phyloP scores from a whole-genome alignment of 164 flowering plant species.

The Chloranthus sessilifolius region DNA sequence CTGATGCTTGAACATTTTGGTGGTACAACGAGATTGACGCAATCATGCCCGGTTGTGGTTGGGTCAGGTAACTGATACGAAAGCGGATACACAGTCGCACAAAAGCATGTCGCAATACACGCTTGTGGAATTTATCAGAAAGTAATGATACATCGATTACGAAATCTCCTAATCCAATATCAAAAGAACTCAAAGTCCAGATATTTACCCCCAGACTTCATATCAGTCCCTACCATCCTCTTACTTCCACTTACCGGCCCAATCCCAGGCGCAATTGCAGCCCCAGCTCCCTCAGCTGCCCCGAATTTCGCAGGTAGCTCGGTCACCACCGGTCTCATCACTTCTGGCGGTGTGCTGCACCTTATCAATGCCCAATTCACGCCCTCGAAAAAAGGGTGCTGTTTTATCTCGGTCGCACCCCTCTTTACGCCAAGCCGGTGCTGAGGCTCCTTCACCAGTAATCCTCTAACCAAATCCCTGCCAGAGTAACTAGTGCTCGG shows the following conservation, averaged over 20 bases:
- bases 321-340: slow-evolving; percentile 30
- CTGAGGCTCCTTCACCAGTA: slow-evolving; percentile 59
- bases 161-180: neutral
- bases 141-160: neutral
- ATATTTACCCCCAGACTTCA: slow-evolving; percentile 32
- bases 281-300: slow-evolving; percentile 11
- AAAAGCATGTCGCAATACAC: neutral
- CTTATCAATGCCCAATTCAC: slow-evolving; percentile 76
- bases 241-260: slow-evolving; percentile 25
- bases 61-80: too few relatives aligned
- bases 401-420: slow-evolving; percentile 68
- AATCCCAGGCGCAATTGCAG: too few relatives aligned
- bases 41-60: too few relatives aligned
- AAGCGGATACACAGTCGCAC: too few relatives aligned
- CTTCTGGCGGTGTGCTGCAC: slow-evolving; percentile 56
- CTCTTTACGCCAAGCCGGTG: slow-evolving; percentile 62
- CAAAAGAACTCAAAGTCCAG: slow-evolving; percentile 34
- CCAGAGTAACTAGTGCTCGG: slow-evolving; percentile 33
- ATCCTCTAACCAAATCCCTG: slow-evolving; percentile 53
- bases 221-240: slow-evolving; percentile 29
- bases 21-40: too few relatives aligned
- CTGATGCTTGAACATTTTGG: too few relatives aligned
- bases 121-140: neutral
- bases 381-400: slow-evolving; percentile 71
- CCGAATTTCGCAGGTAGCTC: slow-evolving; percentile 23